These are phyloP conservation scores for Parmales sp. DNA, from an alignment of 108 stramenopile genomes.

Conservation along the genomic window DNA sequence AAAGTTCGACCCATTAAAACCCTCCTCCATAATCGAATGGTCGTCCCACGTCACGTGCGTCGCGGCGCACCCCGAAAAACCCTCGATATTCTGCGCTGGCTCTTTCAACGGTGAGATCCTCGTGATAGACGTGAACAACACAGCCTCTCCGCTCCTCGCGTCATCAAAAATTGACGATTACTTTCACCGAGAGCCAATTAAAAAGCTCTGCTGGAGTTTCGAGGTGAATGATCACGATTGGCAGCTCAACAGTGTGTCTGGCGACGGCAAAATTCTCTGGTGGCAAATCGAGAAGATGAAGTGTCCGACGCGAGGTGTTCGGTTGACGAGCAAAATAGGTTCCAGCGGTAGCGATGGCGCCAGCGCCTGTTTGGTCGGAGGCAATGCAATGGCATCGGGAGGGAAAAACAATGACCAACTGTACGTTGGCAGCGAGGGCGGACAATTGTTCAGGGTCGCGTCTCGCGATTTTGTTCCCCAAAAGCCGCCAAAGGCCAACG, in stretches of 20 bases:
- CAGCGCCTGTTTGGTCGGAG: not conserved
- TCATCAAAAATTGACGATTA: constrained; percentile 35
- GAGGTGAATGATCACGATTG: constrained; percentile 3
- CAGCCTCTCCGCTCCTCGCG: constrained; percentile 19
- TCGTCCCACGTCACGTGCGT: constrained; percentile 33
- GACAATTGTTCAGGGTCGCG: constrained; percentile 13
- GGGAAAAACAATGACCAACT: constrained; percentile 2
- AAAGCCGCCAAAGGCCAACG: not conserved
- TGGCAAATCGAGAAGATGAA: not conserved
- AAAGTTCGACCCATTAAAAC: not conserved
- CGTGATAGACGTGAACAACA: constrained; percentile 6
- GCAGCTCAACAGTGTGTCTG: constrained; percentile 18
- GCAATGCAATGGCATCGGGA: constrained; percentile 12
- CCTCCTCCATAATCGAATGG: constrained; percentile 19
- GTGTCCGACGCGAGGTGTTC: not conserved
- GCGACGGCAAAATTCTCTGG: constrained; percentile 25
- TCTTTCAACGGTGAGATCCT: constrained; percentile 47
- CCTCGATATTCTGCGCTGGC: constrained; percentile 37
- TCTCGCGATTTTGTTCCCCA: not conserved
- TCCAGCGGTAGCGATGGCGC: constrained; percentile 14
- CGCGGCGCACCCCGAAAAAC: constrained; percentile 28
- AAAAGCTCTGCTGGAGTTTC: constrained; percentile 16
- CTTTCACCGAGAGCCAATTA: constrained; percentile 39
- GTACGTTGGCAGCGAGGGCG: constrained; percentile 28
- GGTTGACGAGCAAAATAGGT: not conserved